Evolutionary conservation across 306 rosid genomes (phyloP), one percentile per base, ranked within the genome.

Genomic region (Alnus glutinosa): DNA sequence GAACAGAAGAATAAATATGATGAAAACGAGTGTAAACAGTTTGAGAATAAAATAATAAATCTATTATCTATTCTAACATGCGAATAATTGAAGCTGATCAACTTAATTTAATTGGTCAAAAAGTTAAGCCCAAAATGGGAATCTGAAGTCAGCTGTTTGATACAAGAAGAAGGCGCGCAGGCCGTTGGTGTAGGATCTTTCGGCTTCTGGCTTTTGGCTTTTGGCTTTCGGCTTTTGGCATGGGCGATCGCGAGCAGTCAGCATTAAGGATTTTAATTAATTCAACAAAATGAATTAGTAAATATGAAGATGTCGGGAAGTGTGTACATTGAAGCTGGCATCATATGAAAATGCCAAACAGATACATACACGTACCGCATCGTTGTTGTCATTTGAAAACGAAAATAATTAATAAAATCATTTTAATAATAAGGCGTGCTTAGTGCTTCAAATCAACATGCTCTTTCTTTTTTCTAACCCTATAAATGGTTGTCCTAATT

Each of bases 361-460:
- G 44, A 39, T 39, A 39, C 4, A 39, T 4, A 7, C 64, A 58
- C 23, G 8, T 7, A 23, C 19, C 10, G 12, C 64, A 19, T 14
- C 64, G 10, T 58, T 23, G 36, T 58, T 58, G 64, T 58, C 64
- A 19, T 58, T 23, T 19, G 64, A 2, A 55, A 36, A 11, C 2
- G 2, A 9, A 7, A 52, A 68, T 19, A 14, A 63, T 44, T n/a
- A 54, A 11, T 19, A n/a, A 18, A 48, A 76, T 48, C 49, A 19
- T 32, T 77, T 64, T 62, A 77, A 61, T 50, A 77, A 49, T 16
- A 4, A 66, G 74, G 80, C 73, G 64, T 77, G 80, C 80, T 62
- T 77, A 37, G 9, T 7, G 63, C 52, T 66, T 23, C 13, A 16
- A 4, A 28, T 61, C 46, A 67, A 67, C 80, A 54, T 14, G n/a